These are phyloP conservation scores for Trichoderma semiorbis DNA, from an alignment of 2,329 filamentous ascomycete species.

Conservation along the genomic window DNA sequence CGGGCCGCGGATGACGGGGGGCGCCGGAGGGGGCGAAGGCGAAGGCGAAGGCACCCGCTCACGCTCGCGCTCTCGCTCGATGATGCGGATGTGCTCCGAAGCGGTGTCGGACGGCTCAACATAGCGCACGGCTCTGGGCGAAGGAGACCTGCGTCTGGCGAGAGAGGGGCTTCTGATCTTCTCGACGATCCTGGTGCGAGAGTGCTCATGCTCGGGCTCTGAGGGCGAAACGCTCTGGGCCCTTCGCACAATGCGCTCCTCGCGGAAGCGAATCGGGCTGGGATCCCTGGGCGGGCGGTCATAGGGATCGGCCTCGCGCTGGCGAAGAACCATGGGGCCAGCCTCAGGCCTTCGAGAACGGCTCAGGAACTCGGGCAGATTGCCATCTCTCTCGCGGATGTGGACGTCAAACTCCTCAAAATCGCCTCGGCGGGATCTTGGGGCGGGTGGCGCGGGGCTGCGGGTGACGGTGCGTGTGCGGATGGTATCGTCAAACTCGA, in stretches of 20 bases:
- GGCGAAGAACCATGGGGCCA: slow-evolving; percentile 52
- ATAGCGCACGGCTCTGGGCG: slow-evolving; percentile 39
- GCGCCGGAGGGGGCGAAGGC: slow-evolving; percentile 57
- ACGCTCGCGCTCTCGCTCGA: slow-evolving; percentile 45
- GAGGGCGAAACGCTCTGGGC: slow-evolving; percentile 43
- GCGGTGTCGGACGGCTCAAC: slow-evolving; percentile 35
- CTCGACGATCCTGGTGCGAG: slow-evolving; percentile 38
- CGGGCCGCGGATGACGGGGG: slow-evolving; percentile 67
- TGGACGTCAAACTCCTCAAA: slow-evolving; percentile 41
- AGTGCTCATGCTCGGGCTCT: slow-evolving; percentile 34
- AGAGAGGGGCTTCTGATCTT: slow-evolving; percentile 28
- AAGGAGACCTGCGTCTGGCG: slow-evolving; percentile 37
- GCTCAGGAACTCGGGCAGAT: slow-evolving; percentile 48
- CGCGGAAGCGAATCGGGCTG: slow-evolving; percentile 40
- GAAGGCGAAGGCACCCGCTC: slow-evolving; percentile 45
- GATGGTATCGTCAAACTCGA: slow-evolving; percentile 26
- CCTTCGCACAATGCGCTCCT: slow-evolving; percentile 43
- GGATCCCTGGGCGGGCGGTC: slow-evolving; percentile 48
- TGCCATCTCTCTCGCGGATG: slow-evolving; percentile 39
- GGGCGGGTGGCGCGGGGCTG: slow-evolving; percentile 29
- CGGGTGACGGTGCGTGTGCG: slow-evolving; percentile 22
- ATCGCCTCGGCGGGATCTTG: slow-evolving; percentile 25
- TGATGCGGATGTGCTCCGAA: slow-evolving; percentile 49
- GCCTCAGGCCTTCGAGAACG: slow-evolving; percentile 46
- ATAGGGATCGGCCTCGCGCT: slow-evolving; percentile 52